A percentile compares a stretch with the other conserved stretches of the same genome.
These are phyloP conservation scores for Polytrichum formosum DNA, from an alignment of 225 moss, liverwort and hornwort genomes.

Conservation along the genomic window DNA sequence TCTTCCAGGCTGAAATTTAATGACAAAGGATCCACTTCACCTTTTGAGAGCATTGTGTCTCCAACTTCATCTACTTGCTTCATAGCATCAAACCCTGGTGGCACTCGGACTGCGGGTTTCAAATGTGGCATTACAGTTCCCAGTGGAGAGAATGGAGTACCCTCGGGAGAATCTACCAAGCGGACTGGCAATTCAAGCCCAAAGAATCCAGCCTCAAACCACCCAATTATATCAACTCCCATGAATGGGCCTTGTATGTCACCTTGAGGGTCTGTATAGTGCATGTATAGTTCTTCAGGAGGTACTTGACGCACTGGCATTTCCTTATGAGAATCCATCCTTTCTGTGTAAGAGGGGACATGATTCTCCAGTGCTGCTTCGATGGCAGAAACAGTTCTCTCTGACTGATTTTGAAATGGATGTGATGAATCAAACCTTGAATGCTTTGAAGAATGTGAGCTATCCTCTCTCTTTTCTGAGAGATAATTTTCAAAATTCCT, in stretches of 20 bases:
- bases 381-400: slow-evolving; percentile 2
- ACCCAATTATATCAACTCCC: slow-evolving; percentile 86
- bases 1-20: slow-evolving; percentile 40
- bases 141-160: slow-evolving; percentile 59
- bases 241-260: slow-evolving; percentile 93
- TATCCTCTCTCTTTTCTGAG: slow-evolving; percentile 20
- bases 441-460: slow-evolving; percentile 2
- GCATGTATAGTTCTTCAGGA: slow-evolving; percentile 78
- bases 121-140: slow-evolving; percentile 96
- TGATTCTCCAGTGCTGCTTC: slow-evolving; percentile 28
- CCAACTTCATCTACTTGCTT: slow-evolving; percentile 72
- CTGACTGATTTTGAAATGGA: slow-evolving; percentile 11
- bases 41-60: slow-evolving; percentile 44
- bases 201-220: slow-evolving; percentile 99
- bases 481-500: slow-evolving; percentile 10
- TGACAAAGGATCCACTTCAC: slow-evolving; percentile 54
- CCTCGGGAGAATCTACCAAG: slow-evolving; percentile 67
- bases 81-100: slow-evolving; percentile 84
- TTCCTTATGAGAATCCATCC: slow-evolving; percentile 28
- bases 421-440: slow-evolving; percentile 12
- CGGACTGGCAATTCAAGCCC: slow-evolving; percentile 87
- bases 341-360: slow-evolving; percentile 19
- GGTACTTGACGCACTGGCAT: slow-evolving; percentile 27
- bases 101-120: slow-evolving; percentile 90
- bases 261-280: slow-evolving; percentile 91